Conservation (phyloP, 164 flowering plant species). For the Amborella trichopoda region DNA sequence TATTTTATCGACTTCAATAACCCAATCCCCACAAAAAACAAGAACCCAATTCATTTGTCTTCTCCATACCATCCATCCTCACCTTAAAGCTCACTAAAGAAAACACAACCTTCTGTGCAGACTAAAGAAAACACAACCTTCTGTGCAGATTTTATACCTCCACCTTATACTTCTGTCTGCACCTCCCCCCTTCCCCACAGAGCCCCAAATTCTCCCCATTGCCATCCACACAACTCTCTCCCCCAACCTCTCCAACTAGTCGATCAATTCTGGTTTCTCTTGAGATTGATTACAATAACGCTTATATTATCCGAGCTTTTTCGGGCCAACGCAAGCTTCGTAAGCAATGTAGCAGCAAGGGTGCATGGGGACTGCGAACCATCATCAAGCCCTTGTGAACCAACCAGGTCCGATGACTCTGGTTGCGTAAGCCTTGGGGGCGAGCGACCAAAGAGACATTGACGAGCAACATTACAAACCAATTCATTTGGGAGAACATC, state of each 20-base stretch:
- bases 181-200: not conserved
- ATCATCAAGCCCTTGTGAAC: conserved; percentile 1
- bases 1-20: no score
- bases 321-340: conserved; percentile 47
- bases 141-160: no score
- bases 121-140: no score
- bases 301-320: conserved; percentile 44
- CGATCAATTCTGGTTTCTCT: conserved; percentile 1
- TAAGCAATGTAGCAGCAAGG: conserved; percentile 44
- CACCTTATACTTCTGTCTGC: not conserved
- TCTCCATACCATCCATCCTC: no score
- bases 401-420: conserved; percentile 1
- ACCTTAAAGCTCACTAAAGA: no score
- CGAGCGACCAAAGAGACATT: conserved; percentile 23
- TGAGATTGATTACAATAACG: conserved; percentile 43
- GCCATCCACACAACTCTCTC: no score
- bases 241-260: conserved; percentile 8
- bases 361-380: conserved; percentile 14
- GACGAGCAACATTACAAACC: conserved; percentile 30
- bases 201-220: not conserved
- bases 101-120: no score
- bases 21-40: no score
- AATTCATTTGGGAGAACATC: conserved; percentile 38
- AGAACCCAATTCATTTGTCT: no score
- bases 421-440: not conserved